Percentiles rank a stretch among this genome's conserved stretches.
Conservation (phyloP, 306 rosid species). For the Gillenia trifoliata region DNA sequence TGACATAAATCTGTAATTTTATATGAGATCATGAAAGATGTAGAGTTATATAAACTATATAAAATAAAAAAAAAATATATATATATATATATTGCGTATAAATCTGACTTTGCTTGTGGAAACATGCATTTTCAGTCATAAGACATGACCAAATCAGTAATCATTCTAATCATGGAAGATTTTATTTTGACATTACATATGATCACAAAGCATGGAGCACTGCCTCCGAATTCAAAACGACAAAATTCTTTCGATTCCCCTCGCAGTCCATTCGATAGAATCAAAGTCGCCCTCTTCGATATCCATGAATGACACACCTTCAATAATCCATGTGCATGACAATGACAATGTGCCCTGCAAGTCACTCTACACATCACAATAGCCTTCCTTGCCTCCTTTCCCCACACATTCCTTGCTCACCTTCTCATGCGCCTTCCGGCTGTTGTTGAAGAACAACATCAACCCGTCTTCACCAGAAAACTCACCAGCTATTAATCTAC, state of each 20-base stretch:
- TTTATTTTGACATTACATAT: constrained; percentile 7
- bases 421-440: constrained; percentile 33
- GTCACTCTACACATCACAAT: constrained; percentile 28
- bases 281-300: constrained; percentile 23
- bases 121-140: too few relatives aligned
- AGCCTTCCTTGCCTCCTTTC: constrained; percentile 23
- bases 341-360: constrained; percentile 23
- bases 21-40: too few relatives aligned
- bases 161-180: not conserved
- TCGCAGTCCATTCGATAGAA: constrained; percentile 13
- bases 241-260: constrained; percentile 5
- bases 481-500: constrained; percentile 10
- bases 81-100: too few relatives aligned
- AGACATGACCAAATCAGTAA: too few relatives aligned
- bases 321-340: too few relatives aligned
- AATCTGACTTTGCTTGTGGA: too few relatives aligned
- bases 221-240: constrained; percentile 24
- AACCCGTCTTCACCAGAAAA: not conserved
- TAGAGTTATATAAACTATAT: too few relatives aligned
- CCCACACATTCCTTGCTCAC: too few relatives aligned
- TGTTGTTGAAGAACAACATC: constrained; percentile 3
- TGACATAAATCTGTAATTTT: too few relatives aligned
- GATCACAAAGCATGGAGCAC: constrained; percentile 38
- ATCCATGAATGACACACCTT: too few relatives aligned
- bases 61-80: too few relatives aligned